Percentiles rank a stretch among this genome's conserved stretches.
phyloP scores from a whole-genome alignment of 2,329 filamentous ascomycete species.

The Fusarium globosum region DNA sequence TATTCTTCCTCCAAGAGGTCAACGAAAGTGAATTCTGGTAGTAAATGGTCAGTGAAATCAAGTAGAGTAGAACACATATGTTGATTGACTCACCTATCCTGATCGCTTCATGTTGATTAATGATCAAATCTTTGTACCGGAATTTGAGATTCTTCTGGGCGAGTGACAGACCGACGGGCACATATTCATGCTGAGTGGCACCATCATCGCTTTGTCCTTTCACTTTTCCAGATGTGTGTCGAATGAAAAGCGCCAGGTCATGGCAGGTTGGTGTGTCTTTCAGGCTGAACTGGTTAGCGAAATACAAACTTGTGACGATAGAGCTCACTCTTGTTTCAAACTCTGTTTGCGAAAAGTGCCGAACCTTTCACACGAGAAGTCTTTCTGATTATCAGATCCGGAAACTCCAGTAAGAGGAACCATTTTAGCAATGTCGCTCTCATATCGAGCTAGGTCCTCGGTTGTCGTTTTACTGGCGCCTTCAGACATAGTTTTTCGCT shows the following conservation, averaged over 20 bases:
- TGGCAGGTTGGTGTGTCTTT: background rate
- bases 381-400: background rate
- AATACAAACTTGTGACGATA: background rate
- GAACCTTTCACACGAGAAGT: background rate
- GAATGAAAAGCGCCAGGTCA: background rate
- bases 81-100: background rate
- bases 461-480: background rate
- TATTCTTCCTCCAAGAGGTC: background rate
- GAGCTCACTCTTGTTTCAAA: background rate
- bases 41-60: background rate
- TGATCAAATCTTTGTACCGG: background rate
- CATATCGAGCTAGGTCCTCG: background rate
- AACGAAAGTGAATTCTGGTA: background rate
- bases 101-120: background rate
- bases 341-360: background rate
- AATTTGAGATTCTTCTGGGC: background rate
- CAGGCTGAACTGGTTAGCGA: background rate
- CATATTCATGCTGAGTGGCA: background rate
- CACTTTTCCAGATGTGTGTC: background rate
- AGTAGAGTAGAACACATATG: background rate
- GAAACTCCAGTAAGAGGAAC: background rate
- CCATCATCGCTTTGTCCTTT: background rate
- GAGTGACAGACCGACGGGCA: background rate
- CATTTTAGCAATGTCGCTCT: background rate
- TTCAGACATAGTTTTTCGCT: background rate